Evolutionary conservation across 805 yeast species (phyloP), one percentile per base, ranked within the genome.

Genomic region (Candida sanyiensis): DNA sequence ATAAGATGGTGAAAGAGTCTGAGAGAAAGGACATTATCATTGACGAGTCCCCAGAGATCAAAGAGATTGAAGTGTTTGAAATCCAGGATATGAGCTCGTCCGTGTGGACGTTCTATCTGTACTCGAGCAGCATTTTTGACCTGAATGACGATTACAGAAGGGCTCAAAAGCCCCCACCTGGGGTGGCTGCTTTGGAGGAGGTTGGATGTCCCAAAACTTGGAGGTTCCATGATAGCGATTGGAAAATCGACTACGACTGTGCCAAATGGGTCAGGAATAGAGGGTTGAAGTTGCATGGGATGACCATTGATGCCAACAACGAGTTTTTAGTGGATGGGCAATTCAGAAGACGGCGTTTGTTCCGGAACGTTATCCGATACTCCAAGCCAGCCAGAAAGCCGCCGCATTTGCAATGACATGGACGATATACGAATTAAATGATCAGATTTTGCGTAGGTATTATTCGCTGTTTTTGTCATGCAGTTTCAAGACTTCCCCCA

Each of bases 11-110:
- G 5, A 62, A 61, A 19, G 58, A 51, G 28, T 58, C 62, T 27
- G 70, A 69, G 37, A 55, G 70, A 37, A 56, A 62, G 17, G 75
- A 76, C 44, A 74, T 88, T 7, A 64, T 84, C n/a, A 70, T 80
- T 18, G 94, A 85, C 53, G 87, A 80, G 41, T 62, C 72, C 0
- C 81, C 87, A 0, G 79, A 77, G 34, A 57, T 63, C 1, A 64
- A 75, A 31, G 57, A 63, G n/a, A 88, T 85, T 7, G 94, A 88
- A 52, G 66, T 89, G 1, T 89, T 70, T 56, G 95, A 88, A 57
- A 67, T 88, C 18, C 33, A 34, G 20, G 83, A 83, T 54, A 67
- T 71, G 31, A 81, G 72, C 48, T 83, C 83, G 27, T 73, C 77
- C 0, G 68, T 68, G 21, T 88, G 90, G 84, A 67, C 71, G 27